Evolutionary conservation across 257 asterid species (phyloP), one percentile per base, ranked within the genome.

Genomic region (Osmanthus fragrans): DNA sequence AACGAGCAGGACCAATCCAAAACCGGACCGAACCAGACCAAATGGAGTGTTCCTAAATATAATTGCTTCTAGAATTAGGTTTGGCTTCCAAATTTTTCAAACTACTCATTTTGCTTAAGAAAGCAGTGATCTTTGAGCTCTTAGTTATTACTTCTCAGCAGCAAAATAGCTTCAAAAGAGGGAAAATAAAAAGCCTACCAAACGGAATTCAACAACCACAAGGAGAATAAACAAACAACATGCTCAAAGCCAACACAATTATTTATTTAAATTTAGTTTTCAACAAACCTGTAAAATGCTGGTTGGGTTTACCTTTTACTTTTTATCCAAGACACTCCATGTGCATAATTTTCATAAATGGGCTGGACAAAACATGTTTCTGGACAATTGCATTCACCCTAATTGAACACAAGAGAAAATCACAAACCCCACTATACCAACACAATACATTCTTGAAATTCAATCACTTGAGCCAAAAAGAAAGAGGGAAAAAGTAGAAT

Each of bases 111-210:
- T 86, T 73, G 79, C 87, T 78, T 79, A 45, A 70, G 21, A 73
- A 80, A 39, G 69, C 85, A 78, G 73, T 33, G 66, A 86, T 39
- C 77, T 47, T 34, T 3, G 18, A 72, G 25, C 37, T 56, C 7
- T 10, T 19, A 67, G 54, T 74, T 34, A 66, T 78, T 77, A 71
- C 75, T 33, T 47, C 1, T 56, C 47, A 79, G 65, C 56, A 12
- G 29, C 69, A 74, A 65, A 70, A 76, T 45, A 80, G 81, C 83
- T 74, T 70, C 69, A 27, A 70, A 23, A 33, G 68, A 75, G 66
- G 66, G 66, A 8, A 47, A 73, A 82, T 37, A 67, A 80, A 79
- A 83, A 33, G 71, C 72, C 60, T 74, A 81, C 83, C 82, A 77
- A 82, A 79, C 86, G 60, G 30, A 74, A 68, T 33, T 11, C 19